Evolutionary conservation across 805 yeast species (phyloP).

Genomic region (Starmerella apicola): DNA sequence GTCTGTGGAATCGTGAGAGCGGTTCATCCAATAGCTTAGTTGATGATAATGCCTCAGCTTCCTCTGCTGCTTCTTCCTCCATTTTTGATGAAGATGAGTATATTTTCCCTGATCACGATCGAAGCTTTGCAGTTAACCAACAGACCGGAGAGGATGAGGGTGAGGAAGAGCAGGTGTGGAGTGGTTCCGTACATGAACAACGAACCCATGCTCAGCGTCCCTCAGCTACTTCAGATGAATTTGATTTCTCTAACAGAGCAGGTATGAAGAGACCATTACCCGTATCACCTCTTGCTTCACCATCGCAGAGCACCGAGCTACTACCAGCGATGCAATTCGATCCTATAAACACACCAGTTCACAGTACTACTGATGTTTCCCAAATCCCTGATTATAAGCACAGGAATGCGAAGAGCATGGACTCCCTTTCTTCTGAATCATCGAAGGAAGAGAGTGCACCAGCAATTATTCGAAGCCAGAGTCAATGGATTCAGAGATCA

Average conservation of each 20-base stretch:
- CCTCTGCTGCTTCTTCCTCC: not conserved
- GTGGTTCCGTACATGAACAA: no score
- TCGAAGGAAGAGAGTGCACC: slow-evolving; percentile 3
- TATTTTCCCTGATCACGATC: not conserved
- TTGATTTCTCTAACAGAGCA: not conserved
- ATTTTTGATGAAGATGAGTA: slow-evolving; percentile 1
- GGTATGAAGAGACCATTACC: not conserved
- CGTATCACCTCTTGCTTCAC: slow-evolving; percentile 3
- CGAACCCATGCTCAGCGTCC: no score
- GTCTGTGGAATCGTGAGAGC: not conserved
- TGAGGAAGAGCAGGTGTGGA: no score
- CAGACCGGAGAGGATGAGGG: no score
- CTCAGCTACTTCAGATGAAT: no score
- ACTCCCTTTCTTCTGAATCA: not conserved
- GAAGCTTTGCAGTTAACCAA: no score
- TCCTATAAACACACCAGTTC: not conserved
- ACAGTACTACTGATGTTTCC: not conserved
- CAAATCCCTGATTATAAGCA: not conserved
- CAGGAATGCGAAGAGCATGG: not conserved
- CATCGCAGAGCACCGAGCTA: not conserved
- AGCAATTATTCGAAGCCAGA: slow-evolving; percentile 7
- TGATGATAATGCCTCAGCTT: not conserved
- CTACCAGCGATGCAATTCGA: not conserved
- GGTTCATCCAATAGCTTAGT: not conserved
- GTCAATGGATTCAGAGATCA: slow-evolving; percentile 3